Evolutionary conservation across 2,329 filamentous ascomycete genomes (phyloP).

Genomic region (Acephala macrosclerotiorum): DNA sequence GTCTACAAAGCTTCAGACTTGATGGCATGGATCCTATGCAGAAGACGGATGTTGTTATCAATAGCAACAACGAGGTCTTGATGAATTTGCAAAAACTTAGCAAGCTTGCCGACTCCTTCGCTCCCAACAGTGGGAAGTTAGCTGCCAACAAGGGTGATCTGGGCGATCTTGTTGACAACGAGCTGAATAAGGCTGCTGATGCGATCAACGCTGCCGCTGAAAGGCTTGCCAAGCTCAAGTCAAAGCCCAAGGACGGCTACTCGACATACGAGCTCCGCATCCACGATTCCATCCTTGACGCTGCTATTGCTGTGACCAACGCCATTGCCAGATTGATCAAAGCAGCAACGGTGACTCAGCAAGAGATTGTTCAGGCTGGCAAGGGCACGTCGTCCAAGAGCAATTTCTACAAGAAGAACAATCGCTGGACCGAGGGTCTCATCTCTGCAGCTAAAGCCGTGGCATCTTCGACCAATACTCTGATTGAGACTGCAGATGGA

Average conservation of each 20-base stretch:
- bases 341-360: slow-evolving; percentile 89
- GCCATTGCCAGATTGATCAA: slow-evolving; percentile 95
- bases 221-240: slow-evolving; percentile 88
- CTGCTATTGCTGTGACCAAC: slow-evolving; percentile 90
- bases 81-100: slow-evolving; percentile 92
- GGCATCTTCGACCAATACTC: slow-evolving; percentile 88
- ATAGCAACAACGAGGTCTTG: slow-evolving; percentile 95
- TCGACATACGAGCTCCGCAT: slow-evolving; percentile 96
- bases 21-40: slow-evolving; percentile 89
- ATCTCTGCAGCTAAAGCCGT: slow-evolving; percentile 98
- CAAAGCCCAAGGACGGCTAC: slow-evolving; percentile 95
- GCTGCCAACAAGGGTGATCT: slow-evolving; percentile 81
- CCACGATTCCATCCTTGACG: slow-evolving; percentile 92
- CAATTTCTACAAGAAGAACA: slow-evolving; percentile 99
- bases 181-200: slow-evolving; percentile 91
- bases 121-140: slow-evolving; percentile 85
- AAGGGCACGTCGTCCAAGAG: slow-evolving; percentile 86
- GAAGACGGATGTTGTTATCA: slow-evolving; percentile 97
- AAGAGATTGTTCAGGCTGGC: slow-evolving; percentile 95
- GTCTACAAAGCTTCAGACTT: slow-evolving; percentile 90
- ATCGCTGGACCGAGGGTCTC: slow-evolving; percentile 96
- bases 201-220: slow-evolving; percentile 93
- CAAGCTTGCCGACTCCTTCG: slow-evolving; percentile 91
- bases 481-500: slow-evolving; percentile 97
- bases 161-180: slow-evolving; percentile 89